Evolutionary conservation across 202 grass and related monocot species (phyloP).

Genomic region (Eragrostis tef): DNA sequence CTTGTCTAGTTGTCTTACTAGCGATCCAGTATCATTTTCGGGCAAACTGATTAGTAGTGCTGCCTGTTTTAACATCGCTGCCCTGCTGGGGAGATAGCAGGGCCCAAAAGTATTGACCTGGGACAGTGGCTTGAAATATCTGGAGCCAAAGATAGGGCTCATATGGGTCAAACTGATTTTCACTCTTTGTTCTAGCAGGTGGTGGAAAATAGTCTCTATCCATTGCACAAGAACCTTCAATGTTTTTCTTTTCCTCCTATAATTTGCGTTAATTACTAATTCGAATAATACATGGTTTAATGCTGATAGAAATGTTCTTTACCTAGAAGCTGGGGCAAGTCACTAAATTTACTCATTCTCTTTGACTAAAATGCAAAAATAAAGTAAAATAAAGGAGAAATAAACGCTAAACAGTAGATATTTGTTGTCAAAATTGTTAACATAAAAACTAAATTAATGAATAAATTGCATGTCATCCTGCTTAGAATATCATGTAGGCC

Average conservation of each 20-base stretch:
- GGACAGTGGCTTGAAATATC: background rate
- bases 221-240: background rate
- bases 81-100: background rate
- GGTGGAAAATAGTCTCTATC: conserved; percentile 1
- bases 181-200: background rate
- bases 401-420: background rate
- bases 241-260: background rate
- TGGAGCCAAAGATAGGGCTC: background rate
- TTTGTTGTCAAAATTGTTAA: background rate
- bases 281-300: background rate
- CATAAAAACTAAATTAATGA: background rate
- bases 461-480: background rate
- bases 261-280: background rate
- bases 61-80: conserved; percentile 7
- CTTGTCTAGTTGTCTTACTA: background rate
- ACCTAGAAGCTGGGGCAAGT: background rate
- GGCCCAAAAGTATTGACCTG: background rate
- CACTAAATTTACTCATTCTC: background rate
- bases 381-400: background rate
- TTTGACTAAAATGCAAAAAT: background rate
- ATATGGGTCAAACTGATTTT: background rate
- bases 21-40: background rate
- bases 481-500: background rate
- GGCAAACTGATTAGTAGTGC: background rate
- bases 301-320: conserved; percentile 12